Percentiles rank a stretch among this genome's conserved stretches.
Conservation (phyloP, 805 yeast genomes). For the Zygotorulaspora florentina region DNA sequence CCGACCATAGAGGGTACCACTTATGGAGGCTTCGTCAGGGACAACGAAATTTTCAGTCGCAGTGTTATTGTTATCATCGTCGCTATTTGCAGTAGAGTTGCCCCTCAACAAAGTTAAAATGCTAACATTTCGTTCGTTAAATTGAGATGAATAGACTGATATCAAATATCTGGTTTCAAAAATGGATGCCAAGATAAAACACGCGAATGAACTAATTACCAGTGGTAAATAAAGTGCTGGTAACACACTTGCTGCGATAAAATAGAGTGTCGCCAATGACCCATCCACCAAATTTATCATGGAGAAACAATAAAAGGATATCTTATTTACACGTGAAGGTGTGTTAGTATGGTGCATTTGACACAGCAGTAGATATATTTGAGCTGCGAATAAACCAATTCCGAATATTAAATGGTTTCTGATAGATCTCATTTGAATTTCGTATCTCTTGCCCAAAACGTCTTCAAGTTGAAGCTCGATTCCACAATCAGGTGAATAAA, state of each 20-base stretch:
- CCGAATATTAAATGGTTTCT: conserved; percentile 43
- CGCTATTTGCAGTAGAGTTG: conserved; percentile 21
- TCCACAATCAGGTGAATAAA: conserved; percentile 92
- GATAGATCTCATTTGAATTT: conserved; percentile 37
- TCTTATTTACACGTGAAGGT: conserved; percentile 72
- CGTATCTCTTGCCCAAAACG: conserved; percentile 54
- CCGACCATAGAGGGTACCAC: conserved; percentile 55
- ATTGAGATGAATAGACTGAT: conserved; percentile 62
- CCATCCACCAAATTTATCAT: conserved; percentile 68
- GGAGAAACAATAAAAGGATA: conserved; percentile 66
- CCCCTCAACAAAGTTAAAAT: conserved; percentile 67
- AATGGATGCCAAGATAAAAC: conserved; percentile 64
- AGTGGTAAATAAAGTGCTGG: conserved; percentile 60
- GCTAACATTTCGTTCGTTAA: conserved; percentile 64
- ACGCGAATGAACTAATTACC: conserved; percentile 63
- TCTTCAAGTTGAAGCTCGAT: conserved; percentile 41
- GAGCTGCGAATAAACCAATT: conserved; percentile 44
- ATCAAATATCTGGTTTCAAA: conserved; percentile 75
- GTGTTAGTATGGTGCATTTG: conserved; percentile 73
- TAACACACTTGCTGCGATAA: conserved; percentile 53
- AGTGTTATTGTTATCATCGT: conserved; percentile 21
- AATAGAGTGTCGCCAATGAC: conserved; percentile 55
- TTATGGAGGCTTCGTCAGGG: conserved; percentile 51
- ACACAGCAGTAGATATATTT: conserved; percentile 53
- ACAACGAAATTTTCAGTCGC: conserved; percentile 22